Conservation (phyloP, 2,329 filamentous ascomycete species). For the Fusarium acutatum region DNA sequence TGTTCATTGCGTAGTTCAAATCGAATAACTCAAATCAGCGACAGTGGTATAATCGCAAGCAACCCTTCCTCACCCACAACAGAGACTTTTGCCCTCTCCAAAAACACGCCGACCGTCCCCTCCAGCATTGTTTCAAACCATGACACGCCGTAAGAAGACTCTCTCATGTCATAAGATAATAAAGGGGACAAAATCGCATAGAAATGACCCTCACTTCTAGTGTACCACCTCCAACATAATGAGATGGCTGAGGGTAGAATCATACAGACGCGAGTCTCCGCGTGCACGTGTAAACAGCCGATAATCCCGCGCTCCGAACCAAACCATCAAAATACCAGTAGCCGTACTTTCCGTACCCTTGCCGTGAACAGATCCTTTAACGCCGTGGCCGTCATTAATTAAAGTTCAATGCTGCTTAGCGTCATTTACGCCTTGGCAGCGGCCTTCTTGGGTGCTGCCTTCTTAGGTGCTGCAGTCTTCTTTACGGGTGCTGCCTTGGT, state of each 20-base stretch:
- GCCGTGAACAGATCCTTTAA: constrained; percentile 44
- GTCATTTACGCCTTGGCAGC: constrained; percentile 52
- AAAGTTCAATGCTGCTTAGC: constrained; percentile 39
- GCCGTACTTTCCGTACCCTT: constrained; percentile 38
- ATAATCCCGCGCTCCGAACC: constrained; percentile 38
- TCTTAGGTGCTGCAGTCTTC: constrained; percentile 51
- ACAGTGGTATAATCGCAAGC: constrained; percentile 37
- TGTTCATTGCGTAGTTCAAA: constrained; percentile 21
- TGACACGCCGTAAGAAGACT: constrained; percentile 28
- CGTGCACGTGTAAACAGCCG: constrained; percentile 33
- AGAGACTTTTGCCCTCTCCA: constrained; percentile 18
- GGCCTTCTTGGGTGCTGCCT: constrained; percentile 56
- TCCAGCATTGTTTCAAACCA: constrained; percentile 26
- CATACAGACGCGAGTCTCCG: constrained; percentile 30
- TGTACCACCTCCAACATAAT: constrained; percentile 26
- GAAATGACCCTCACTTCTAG: constrained; percentile 30
- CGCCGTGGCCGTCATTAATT: constrained; percentile 52
- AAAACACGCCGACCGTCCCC: constrained; percentile 26
- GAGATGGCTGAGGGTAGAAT: constrained; percentile 32
- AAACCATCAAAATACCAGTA: constrained; percentile 40
- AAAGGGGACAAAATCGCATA: constrained; percentile 36
- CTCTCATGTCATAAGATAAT: constrained; percentile 34
- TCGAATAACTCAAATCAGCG: constrained; percentile 24
- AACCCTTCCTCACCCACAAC: constrained; percentile 25
- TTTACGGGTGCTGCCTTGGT: constrained; percentile 50